These are phyloP conservation scores for Ettlia oleoabundans DNA, from an alignment of 139 green algal species.

Conservation along the genomic window DNA sequence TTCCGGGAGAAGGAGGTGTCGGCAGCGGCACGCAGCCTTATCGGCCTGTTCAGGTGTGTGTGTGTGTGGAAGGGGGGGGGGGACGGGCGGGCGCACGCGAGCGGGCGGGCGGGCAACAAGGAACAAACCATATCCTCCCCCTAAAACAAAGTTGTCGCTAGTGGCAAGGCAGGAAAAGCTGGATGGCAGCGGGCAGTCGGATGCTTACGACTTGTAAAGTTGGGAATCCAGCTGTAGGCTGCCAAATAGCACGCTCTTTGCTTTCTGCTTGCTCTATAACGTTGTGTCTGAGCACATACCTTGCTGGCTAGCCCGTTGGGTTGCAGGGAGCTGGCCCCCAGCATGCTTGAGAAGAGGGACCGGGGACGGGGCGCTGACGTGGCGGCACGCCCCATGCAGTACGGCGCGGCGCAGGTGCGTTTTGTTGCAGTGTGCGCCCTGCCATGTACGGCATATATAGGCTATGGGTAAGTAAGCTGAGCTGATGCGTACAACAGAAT, in stretches of 20 bases:
- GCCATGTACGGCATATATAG: no score
- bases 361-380: conserved; percentile 83
- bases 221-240: not conserved
- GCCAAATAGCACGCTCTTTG: not conserved
- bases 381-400: conserved; percentile 54
- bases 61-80: no score
- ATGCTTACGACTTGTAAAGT: no score
- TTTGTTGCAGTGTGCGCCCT: not conserved
- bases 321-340: conserved; percentile 81
- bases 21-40: conserved; percentile 78
- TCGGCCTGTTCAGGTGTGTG: conserved; percentile 80
- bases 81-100: no score
- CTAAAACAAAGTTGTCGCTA: no score
- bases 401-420: conserved; percentile 56
- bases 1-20: conserved; percentile 89
- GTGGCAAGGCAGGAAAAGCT: no score
- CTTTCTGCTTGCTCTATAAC: not conserved
- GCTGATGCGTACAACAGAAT: no score
- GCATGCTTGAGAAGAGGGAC: conserved; percentile 93
- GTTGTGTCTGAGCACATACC: not conserved
- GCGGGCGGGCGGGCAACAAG: no score
- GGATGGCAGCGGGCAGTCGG: no score
- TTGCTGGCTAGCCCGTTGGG: no score
- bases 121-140: no score
- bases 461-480: no score